These are phyloP conservation scores for Leccinum aurantiacum DNA, from an alignment of 768 basidiomycete genomes.

Conservation along the genomic window DNA sequence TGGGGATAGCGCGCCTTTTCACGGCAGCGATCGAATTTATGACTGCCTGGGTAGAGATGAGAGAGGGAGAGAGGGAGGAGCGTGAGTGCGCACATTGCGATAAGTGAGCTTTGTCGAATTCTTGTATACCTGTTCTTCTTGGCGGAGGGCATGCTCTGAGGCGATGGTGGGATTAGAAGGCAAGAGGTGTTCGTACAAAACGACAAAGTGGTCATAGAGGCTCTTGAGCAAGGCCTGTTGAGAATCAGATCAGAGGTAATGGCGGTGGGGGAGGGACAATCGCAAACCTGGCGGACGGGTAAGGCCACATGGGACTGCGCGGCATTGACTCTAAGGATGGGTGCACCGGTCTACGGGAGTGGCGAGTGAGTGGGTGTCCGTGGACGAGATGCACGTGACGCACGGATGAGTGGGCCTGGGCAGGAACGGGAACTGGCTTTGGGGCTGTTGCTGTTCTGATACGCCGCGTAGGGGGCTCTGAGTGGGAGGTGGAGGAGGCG, in stretches of 20 bases:
- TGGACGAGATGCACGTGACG: background rate
- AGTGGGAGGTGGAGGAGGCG: constrained; percentile 15
- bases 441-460: constrained; percentile 49
- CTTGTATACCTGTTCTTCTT: constrained; percentile 79
- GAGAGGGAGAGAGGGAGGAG: background rate
- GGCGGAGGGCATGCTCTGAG: constrained; percentile 73
- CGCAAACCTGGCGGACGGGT: constrained; percentile 67
- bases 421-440: constrained; percentile 44
- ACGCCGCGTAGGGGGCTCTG: constrained; percentile 65
- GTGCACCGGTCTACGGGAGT: constrained; percentile 51
- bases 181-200: constrained; percentile 62
- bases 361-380: background rate
- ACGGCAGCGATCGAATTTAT: constrained; percentile 52
- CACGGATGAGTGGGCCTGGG: constrained; percentile 37
- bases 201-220: constrained; percentile 68
- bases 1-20: constrained; percentile 56
- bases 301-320: constrained; percentile 71
- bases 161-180: constrained; percentile 60
- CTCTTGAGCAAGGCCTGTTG: constrained; percentile 69
- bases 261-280: constrained; percentile 7
- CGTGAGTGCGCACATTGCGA: constrained; percentile 60
- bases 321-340: constrained; percentile 63
- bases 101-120: constrained; percentile 78
- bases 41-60: constrained; percentile 41
- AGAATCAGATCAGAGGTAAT: background rate